A percentile compares a stretch with the other conserved stretches of the same genome.
These are phyloP conservation scores for Grammothele lineata DNA, from an alignment of 768 basidiomycete species.

Conservation along the genomic window DNA sequence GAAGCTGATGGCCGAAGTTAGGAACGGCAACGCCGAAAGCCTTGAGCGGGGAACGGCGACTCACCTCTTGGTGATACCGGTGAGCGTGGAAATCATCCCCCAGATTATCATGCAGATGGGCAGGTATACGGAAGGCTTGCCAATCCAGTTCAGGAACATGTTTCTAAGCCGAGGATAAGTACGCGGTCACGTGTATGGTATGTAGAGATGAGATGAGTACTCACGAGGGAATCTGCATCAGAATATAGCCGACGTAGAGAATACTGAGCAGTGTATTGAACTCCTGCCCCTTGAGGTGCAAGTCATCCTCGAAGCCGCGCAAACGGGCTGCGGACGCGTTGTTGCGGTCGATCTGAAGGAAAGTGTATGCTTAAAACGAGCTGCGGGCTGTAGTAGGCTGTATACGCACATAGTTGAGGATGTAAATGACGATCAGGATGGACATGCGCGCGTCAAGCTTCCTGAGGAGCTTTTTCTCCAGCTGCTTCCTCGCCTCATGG, in stretches of 20 bases:
- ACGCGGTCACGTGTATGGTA: not conserved
- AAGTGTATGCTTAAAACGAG: no score
- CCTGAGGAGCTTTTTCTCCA: constrained; percentile 40
- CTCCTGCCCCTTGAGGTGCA: constrained; percentile 54
- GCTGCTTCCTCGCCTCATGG: constrained; percentile 29
- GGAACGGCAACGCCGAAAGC: no score
- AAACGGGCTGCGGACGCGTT: constrained; percentile 71
- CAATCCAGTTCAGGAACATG: constrained; percentile 64
- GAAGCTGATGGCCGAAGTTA: constrained; percentile 32
- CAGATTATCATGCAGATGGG: constrained; percentile 66
- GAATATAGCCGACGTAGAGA: constrained; percentile 67
- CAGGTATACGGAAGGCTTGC: constrained; percentile 65
- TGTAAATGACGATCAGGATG: constrained; percentile 42
- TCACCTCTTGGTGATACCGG: constrained; percentile 29
- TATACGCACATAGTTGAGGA: constrained; percentile 41
- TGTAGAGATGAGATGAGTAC: constrained; percentile 19
- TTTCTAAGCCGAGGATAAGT: no score
- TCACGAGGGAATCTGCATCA: constrained; percentile 78
- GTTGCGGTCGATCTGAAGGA: constrained; percentile 59
- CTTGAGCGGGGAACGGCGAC: not conserved
- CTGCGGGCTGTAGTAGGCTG: no score
- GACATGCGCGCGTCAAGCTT: constrained; percentile 42
- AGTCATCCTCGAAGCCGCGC: constrained; percentile 66
- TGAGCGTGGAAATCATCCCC: constrained; percentile 50
- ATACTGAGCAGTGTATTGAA: constrained; percentile 67